phyloP scores from a whole-genome alignment of 2,329 filamentous ascomycete species.

The Fusarium lateritium region DNA sequence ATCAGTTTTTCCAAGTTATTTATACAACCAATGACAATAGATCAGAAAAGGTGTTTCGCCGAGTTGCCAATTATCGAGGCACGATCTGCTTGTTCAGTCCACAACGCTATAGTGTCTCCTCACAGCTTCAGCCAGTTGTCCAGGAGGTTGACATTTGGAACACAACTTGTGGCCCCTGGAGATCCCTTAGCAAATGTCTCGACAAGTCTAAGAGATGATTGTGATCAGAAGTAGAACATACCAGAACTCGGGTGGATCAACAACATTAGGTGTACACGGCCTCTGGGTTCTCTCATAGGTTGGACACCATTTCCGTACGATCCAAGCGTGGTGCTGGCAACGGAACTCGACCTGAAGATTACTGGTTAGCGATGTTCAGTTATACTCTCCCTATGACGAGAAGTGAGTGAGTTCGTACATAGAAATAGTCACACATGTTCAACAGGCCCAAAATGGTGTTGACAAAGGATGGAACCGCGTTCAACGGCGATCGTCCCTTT shows the following conservation, averaged over 20 bases:
- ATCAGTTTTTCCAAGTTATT: neutral
- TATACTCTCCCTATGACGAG: neutral
- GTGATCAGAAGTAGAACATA: conserved; percentile 19
- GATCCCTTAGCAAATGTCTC: conserved; percentile 4
- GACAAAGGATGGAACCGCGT: neutral
- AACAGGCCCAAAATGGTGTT: conserved; percentile 1
- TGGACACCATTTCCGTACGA: conserved; percentile 46
- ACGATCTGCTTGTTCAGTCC: neutral
- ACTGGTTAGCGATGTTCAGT: conserved; percentile 2
- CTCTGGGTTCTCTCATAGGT: conserved; percentile 43
- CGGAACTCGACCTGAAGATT: conserved; percentile 43
- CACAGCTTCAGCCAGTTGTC: conserved; percentile 38
- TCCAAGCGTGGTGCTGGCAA: conserved; percentile 45
- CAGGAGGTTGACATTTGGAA: conserved; percentile 42
- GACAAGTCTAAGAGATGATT: neutral
- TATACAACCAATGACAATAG: neutral
- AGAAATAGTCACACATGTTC: conserved; percentile 48
- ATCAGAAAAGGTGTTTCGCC: neutral
- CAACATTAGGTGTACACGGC: conserved; percentile 44
- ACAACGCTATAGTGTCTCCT: conserved; percentile 35
- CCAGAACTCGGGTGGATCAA: conserved; percentile 47
- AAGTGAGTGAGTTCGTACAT: conserved; percentile 23
- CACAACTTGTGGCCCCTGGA: conserved; percentile 39
- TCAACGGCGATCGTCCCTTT: conserved; percentile 14
- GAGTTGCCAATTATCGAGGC: neutral